A percentile compares a stretch with the other conserved stretches of the same genome.
Evolutionary conservation across 352 stramenopile genomes (phyloP).

Genomic region (Plasmopara halstedii): DNA sequence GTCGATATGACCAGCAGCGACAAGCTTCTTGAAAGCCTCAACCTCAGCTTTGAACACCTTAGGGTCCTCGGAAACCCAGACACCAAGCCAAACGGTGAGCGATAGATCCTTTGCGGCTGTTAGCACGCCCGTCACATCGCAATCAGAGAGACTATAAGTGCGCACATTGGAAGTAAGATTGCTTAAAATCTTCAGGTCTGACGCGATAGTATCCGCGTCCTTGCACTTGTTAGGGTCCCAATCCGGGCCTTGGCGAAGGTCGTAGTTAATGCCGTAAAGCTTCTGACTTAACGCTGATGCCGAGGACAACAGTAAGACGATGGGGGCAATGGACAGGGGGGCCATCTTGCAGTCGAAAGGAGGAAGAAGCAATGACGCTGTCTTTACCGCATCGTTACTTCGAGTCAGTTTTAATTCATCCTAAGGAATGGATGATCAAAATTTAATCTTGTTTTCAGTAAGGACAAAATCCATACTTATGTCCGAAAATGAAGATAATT

Average conservation of each 20-base stretch:
- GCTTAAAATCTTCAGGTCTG: slow-evolving; percentile 63
- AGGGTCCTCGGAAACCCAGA: slow-evolving; percentile 69
- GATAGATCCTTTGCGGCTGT: slow-evolving; percentile 53
- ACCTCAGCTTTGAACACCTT: slow-evolving; percentile 66
- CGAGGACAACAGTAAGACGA: slow-evolving; percentile 25
- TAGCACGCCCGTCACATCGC: slow-evolving; percentile 63
- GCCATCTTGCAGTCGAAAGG: slow-evolving; percentile 4
- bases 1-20: slow-evolving; percentile 57
- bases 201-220: slow-evolving; percentile 41
- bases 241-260: slow-evolving; percentile 69
- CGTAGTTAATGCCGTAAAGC: slow-evolving; percentile 81
- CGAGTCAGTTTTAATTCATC: neutral
- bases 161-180: slow-evolving; percentile 64
- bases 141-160: slow-evolving; percentile 76
- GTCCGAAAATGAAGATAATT: too few species aligned
- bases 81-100: slow-evolving; percentile 73
- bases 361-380: neutral
- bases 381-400: neutral
- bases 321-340: slow-evolving; percentile 16
- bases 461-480: too few species aligned
- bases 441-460: too few species aligned
- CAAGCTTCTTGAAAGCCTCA: slow-evolving; percentile 47
- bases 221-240: slow-evolving; percentile 80
- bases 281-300: slow-evolving; percentile 55
- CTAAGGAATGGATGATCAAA: too few species aligned